phyloP scores from a whole-genome alignment of 768 basidiomycete genomes.

The Cantharellus anzutake region DNA sequence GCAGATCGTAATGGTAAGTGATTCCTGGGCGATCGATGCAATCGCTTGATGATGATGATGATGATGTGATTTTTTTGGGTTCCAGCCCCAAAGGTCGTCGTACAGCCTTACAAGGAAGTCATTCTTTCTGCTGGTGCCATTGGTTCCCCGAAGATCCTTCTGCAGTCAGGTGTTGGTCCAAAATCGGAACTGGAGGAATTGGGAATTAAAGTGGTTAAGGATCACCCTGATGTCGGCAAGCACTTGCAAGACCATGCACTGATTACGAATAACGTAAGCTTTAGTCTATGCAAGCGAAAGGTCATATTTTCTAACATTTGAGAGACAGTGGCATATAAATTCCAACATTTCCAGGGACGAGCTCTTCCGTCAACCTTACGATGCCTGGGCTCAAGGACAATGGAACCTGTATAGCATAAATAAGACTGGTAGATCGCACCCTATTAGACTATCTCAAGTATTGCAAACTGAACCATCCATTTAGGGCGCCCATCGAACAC shows the following conservation, averaged over 20 bases:
- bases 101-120: neutral
- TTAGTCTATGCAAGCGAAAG: neutral
- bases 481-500: neutral
- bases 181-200: conserved; percentile 9
- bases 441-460: neutral
- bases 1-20: conserved; percentile 8
- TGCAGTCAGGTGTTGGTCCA: conserved; percentile 17
- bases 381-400: neutral
- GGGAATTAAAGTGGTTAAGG: conserved; percentile 12
- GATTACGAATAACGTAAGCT: neutral
- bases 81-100: neutral
- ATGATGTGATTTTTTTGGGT: neutral
- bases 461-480: neutral
- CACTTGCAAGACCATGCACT: conserved; percentile 19
- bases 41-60: neutral
- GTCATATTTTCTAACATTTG: neutral
- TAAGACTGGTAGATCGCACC: neutral
- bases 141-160: conserved; percentile 15
- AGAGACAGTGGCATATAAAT: neutral
- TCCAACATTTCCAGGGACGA: neutral
- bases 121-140: conserved; percentile 1
- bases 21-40: neutral
- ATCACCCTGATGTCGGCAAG: conserved; percentile 21
- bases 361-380: neutral
- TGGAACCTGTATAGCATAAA: neutral